Evolutionary conservation across 805 yeast species (phyloP).

Genomic region (Wickerhamiella kurtzmanii): DNA sequence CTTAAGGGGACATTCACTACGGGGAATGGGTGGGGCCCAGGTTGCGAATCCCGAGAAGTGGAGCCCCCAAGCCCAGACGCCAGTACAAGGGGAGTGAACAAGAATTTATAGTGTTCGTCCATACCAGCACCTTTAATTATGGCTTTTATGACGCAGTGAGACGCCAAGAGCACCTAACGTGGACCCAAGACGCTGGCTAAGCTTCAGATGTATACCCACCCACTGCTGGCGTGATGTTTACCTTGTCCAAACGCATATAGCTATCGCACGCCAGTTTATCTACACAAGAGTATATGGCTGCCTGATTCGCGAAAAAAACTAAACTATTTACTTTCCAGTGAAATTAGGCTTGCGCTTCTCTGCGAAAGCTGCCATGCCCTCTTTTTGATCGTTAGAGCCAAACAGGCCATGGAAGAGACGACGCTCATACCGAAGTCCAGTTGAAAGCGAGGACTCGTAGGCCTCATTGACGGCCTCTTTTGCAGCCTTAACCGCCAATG

Average conservation of each 20-base stretch:
- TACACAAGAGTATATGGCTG: too few relatives aligned
- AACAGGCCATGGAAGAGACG: conserved; percentile 34
- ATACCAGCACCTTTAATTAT: background rate
- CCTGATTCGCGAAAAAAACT: background rate
- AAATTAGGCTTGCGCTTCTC: conserved; percentile 32
- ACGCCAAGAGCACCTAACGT: too few relatives aligned
- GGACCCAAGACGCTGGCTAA: background rate
- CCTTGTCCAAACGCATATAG: background rate
- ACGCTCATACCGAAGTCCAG: conserved; percentile 33
- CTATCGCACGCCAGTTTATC: too few relatives aligned
- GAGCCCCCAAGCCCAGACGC: conserved; percentile 4
- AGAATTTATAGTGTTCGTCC: background rate
- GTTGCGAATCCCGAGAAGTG: background rate
- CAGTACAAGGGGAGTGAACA: conserved; percentile 2
- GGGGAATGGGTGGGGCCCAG: background rate
- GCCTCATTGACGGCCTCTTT: conserved; percentile 34
- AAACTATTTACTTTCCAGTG: conserved; percentile 23
- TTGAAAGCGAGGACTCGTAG: conserved; percentile 26
- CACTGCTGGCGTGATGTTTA: too few relatives aligned
- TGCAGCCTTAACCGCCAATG: conserved; percentile 34
- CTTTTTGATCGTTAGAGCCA: conserved; percentile 35
- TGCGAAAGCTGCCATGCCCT: conserved; percentile 40
- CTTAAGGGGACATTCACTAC: background rate
- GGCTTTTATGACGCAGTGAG: background rate
- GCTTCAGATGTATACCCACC: too few relatives aligned